A percentile compares a stretch with the other conserved stretches of the same genome.
These are phyloP conservation scores for Xerophyta viscosa DNA, from an alignment of 106 monocot genomes.

Conservation along the genomic window DNA sequence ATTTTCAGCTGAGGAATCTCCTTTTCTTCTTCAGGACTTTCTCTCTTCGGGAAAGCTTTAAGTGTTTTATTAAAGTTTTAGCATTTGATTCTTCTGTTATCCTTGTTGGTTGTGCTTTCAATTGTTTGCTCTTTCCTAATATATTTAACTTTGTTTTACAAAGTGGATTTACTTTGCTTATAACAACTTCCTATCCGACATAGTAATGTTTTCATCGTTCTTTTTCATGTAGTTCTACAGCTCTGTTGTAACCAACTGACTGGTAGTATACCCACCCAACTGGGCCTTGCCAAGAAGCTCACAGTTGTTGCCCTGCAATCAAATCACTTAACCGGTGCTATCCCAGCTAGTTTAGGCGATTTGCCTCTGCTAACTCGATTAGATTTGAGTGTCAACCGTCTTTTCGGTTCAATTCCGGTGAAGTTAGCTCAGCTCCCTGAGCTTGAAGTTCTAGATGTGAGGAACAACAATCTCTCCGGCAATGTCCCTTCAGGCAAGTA, in stretches of 20 bases:
- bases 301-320: constrained; percentile 67
- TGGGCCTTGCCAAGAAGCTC: constrained; percentile 58
- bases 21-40: no score
- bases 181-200: not conserved
- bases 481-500: constrained; percentile 69
- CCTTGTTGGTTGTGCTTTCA: no score
- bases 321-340: constrained; percentile 63
- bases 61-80: no score
- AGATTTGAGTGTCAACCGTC: constrained; percentile 68
- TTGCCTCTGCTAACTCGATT: constrained; percentile 34
- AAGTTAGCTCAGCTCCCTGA: constrained; percentile 42
- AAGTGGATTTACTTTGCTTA: no score
- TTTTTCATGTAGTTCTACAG: constrained; percentile 55
- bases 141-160: not conserved
- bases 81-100: no score
- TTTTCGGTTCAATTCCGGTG: constrained; percentile 75
- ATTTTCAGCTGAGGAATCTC: no score
- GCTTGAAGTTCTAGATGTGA: constrained; percentile 49
- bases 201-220: not conserved
- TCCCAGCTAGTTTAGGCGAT: constrained; percentile 77
- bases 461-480: constrained; percentile 76
- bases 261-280: constrained; percentile 64
- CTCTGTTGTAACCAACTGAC: constrained; percentile 79
- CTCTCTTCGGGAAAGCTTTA: no score
- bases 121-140: not conserved